These are phyloP conservation scores for Candida pseudoglaebosa DNA, from an alignment of 805 yeast genomes.

Conservation along the genomic window DNA sequence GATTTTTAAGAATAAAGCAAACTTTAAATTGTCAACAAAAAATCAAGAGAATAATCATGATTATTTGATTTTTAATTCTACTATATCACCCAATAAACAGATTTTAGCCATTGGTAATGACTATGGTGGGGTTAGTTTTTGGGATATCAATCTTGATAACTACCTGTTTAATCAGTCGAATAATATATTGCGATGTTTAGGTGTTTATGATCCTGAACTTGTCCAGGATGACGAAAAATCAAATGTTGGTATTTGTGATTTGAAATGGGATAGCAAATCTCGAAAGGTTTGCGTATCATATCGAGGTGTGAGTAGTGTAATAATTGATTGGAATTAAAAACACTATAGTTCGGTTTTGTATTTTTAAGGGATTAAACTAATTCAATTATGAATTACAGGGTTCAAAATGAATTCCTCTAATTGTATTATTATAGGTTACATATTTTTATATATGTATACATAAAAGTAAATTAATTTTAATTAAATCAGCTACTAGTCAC, in stretches of 20 bases:
- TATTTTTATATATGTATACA: too few relatives aligned
- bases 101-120: conserved; percentile 63
- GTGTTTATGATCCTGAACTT: conserved; percentile 15
- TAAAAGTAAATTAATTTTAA: too few relatives aligned
- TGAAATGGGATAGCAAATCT: conserved; percentile 32
- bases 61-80: conserved; percentile 56
- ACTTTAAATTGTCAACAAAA: conserved; percentile 16
- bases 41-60: conserved; percentile 17
- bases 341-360: too few relatives aligned
- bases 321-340: conserved; percentile 17
- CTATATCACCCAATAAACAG: conserved; percentile 46
- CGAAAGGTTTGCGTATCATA: conserved; percentile 27
- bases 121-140: conserved; percentile 55
- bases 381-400: too few relatives aligned
- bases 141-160: conserved; percentile 33
- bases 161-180: conserved; percentile 4
- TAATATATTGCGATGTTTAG: conserved; percentile 24
- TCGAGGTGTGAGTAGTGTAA: conserved; percentile 30
- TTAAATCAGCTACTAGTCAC: too few relatives aligned
- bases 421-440: conserved; percentile 1
- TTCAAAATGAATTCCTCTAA: too few relatives aligned
- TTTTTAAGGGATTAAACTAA: too few relatives aligned
- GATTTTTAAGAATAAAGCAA: conserved; percentile 22
- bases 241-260: conserved; percentile 32
- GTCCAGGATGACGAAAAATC: conserved; percentile 8